Conservation (phyloP, 495 filamentous ascomycete species). For the Podospora tetraspora region DNA sequence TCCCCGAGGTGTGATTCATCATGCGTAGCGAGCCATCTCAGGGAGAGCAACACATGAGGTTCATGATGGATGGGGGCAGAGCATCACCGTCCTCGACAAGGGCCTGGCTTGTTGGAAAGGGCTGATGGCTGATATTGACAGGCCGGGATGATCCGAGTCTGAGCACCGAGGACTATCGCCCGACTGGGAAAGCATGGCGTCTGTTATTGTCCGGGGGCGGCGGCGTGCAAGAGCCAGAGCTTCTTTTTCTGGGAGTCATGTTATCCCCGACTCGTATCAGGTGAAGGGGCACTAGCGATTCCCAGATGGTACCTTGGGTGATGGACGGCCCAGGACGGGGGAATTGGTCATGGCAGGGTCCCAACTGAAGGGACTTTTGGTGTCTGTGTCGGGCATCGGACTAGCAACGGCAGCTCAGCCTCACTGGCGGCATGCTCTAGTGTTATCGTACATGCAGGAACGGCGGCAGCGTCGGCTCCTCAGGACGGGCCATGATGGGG, state of each 20-base stretch:
- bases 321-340: too few relatives aligned
- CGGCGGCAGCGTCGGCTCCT: not conserved
- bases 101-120: not conserved
- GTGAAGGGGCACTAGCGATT: not conserved
- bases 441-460: not conserved
- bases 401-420: not conserved
- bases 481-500: too few relatives aligned
- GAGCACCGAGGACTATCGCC: not conserved
- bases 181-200: not conserved
- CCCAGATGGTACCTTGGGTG: not conserved
- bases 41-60: not conserved
- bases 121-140: not conserved
- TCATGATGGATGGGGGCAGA: not conserved
- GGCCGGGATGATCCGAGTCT: not conserved
- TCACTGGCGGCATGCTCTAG: not conserved
- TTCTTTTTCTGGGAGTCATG: not conserved
- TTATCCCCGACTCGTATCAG: not conserved
- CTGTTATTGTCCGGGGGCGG: not conserved
- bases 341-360: not conserved
- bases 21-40: not conserved
- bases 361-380: not conserved
- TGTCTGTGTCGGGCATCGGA: not conserved
- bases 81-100: not conserved
- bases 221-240: not conserved
- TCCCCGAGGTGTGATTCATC: not conserved